Percentiles rank a stretch among this genome's conserved stretches.
These are phyloP conservation scores for Alternaria sp. DNA, from an alignment of 2,329 filamentous ascomycete species.

Conservation along the genomic window DNA sequence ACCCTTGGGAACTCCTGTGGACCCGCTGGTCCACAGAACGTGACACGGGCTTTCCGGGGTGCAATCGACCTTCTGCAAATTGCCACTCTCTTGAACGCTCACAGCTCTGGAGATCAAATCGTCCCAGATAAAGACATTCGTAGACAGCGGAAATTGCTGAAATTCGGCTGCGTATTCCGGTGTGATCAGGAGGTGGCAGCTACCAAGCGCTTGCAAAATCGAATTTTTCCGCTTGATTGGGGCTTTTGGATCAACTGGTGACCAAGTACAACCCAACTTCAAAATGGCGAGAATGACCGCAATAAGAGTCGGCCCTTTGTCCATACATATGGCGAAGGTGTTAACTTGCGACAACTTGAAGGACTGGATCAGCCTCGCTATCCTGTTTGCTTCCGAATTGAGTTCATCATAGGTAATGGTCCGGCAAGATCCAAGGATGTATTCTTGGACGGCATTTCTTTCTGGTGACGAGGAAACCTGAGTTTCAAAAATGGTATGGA, in stretches of 20 bases:
- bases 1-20: background rate
- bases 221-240: background rate
- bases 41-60: background rate
- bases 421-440: background rate
- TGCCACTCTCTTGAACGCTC: background rate
- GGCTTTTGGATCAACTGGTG: background rate
- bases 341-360: background rate
- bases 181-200: background rate
- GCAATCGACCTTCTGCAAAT: background rate
- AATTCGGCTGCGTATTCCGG: background rate
- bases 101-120: background rate
- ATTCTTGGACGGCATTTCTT: background rate
- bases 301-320: background rate
- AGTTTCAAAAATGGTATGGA: background rate
- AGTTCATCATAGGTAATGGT: background rate
- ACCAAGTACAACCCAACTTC: background rate
- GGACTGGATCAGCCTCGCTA: background rate
- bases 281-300: background rate
- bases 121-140: background rate
- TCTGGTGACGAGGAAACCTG: background rate
- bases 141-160: background rate
- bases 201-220: background rate
- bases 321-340: background rate
- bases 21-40: background rate
- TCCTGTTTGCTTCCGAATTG: background rate